Evolutionary conservation across 106 monocot species (phyloP).

Genomic region (Dioscorea dumetorum): DNA sequence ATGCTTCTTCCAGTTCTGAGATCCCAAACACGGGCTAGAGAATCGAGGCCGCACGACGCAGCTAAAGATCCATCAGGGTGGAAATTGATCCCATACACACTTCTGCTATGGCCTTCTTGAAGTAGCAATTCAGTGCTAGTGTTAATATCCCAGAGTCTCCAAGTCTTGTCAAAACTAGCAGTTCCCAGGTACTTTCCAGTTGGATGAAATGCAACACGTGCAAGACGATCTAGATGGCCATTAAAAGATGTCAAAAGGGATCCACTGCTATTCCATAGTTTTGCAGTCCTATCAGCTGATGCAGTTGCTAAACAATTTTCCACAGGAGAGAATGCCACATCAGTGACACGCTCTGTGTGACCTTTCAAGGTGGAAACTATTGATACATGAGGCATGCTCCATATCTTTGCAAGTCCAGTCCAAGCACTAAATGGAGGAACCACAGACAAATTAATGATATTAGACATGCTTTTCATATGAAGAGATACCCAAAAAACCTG

Average conservation of each 20-base stretch:
- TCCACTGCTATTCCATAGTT: slow-evolving; percentile 70
- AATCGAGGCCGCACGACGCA: slow-evolving; percentile 91
- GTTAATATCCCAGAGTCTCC: slow-evolving; percentile 92
- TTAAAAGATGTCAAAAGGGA: slow-evolving; percentile 55
- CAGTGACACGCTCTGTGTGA: slow-evolving; percentile 84
- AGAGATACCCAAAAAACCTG: no score
- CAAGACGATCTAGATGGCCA: slow-evolving; percentile 85
- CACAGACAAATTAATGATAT: no score
- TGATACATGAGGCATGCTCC: slow-evolving; percentile 81
- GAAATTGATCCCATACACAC: slow-evolving; percentile 73
- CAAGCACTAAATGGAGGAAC: slow-evolving; percentile 46
- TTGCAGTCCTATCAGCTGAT: slow-evolving; percentile 88
- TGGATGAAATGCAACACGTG: slow-evolving; percentile 87
- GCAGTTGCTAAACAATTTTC: slow-evolving; percentile 72
- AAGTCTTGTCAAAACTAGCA: slow-evolving; percentile 96
- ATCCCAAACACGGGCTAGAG: slow-evolving; percentile 91
- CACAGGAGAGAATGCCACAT: slow-evolving; percentile 81
- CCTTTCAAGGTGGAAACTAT: slow-evolving; percentile 64
- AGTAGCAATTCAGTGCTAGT: slow-evolving; percentile 73
- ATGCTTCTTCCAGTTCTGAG: slow-evolving; percentile 92
- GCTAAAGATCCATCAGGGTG: slow-evolving; percentile 95
- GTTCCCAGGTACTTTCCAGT: slow-evolving; percentile 89
- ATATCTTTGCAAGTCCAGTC: slow-evolving; percentile 77
- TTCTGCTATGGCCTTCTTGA: slow-evolving; percentile 94
- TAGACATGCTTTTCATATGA: no score